phyloP scores from a whole-genome alignment of 2,329 filamentous ascomycete species.

The Trichophyton simii region DNA sequence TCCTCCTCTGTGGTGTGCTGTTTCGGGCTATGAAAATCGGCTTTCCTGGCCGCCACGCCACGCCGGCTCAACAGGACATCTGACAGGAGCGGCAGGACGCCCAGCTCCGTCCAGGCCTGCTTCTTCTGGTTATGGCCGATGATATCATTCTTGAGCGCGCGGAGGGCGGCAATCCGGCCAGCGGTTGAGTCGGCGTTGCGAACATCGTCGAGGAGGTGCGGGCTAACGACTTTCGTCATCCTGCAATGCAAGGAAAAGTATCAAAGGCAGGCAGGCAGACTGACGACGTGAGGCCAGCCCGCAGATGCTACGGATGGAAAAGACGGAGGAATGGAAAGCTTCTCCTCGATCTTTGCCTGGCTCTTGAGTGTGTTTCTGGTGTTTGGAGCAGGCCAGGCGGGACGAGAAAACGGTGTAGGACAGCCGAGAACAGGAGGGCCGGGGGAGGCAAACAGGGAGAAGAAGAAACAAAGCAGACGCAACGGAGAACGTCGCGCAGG shows the following conservation, averaged over 20 bases:
- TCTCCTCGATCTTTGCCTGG: neutral
- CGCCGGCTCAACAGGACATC: conserved; percentile 37
- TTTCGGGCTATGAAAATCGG: conserved; percentile 20
- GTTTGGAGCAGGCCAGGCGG: neutral
- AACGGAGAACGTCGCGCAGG: neutral
- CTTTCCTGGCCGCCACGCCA: conserved; percentile 25
- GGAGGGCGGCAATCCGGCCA: conserved; percentile 45
- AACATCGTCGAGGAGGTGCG: conserved; percentile 46
- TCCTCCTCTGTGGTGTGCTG: conserved; percentile 45
- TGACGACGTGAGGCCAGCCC: neutral
- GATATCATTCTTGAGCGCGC: conserved; percentile 73
- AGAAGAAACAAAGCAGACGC: neutral
- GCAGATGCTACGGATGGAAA: neutral
- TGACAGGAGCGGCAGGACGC: conserved; percentile 46
- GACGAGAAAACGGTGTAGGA: neutral
- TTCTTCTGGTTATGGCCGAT: conserved; percentile 82
- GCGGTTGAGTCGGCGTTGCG: conserved; percentile 38
- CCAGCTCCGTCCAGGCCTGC: conserved; percentile 59
- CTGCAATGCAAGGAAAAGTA: neutral
- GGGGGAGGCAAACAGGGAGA: neutral
- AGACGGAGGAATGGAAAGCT: neutral
- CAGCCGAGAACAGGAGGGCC: neutral
- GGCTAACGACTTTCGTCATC: conserved; percentile 45
- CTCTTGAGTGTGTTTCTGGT: neutral
- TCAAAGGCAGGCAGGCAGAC: neutral